Base-by-base conservation (phyloP, 352 stramenopile species). In the Phytopythium mirpurense region DNA sequence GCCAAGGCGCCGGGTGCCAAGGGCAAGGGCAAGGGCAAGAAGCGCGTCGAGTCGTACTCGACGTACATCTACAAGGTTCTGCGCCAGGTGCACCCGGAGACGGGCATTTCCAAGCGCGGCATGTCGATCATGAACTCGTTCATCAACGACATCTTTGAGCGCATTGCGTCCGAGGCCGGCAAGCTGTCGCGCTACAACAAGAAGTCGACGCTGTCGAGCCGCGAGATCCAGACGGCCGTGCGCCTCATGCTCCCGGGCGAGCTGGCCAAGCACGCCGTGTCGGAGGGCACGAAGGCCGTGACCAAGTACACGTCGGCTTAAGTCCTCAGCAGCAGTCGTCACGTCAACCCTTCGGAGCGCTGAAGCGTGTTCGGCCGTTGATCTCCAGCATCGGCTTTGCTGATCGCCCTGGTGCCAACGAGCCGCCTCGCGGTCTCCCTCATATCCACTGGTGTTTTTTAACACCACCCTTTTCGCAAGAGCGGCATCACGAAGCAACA, bases 111-210 rank as follows among this genome's bases (percentile, higher is more conserved):
- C 74, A 97, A 97, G 88, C 94, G 94, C 60, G 95, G 90, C 49
- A 98, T 98, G 95, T 98, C 91, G 51, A 98, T 99, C 83, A 98
- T 98, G 93, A 98, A 98, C 88, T 98, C 95, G 60, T 99, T 99
- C 78, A 98, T 98, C 74, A 98, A 98, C 78, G 95, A 99, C 71
- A 98, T 98, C 59, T 99, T 99, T 73, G 96, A 99, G 74, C 89
- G 95, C 56, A 97, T 99, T 52, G 95, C 96, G 27, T 92, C 85
- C 45, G 95, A 99, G 78, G 95, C 96, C 55, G 94, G 91, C 66
- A 97, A 97, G 74, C 78, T 98, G 38, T 94, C 92, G 50, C 91
- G 93, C 27, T 99, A 99, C 92, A 99, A 98, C 90, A 98, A 98
- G 86, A 99, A 99, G 83, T 95, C 89, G 31, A 99, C 96, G 32